Percentiles rank a stretch among this genome's conserved stretches.
These are phyloP conservation scores for Alternaria incomplexa DNA, from an alignment of 2,329 filamentous ascomycete genomes.

Conservation along the genomic window DNA sequence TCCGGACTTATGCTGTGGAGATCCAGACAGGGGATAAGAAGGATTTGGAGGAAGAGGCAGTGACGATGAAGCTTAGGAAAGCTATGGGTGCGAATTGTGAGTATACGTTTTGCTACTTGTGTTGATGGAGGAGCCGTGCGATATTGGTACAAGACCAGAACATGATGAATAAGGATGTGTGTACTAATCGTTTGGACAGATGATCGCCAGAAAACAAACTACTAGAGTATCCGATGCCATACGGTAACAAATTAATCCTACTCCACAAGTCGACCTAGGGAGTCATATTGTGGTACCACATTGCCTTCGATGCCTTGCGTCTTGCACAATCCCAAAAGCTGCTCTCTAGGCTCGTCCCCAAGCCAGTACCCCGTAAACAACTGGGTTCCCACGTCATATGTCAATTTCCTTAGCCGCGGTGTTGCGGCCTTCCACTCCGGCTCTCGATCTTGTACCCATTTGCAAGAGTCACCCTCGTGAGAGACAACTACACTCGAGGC, in stretches of 20 bases:
- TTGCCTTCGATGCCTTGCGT: neutral
- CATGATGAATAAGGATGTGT: neutral
- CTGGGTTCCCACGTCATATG: neutral
- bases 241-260: neutral
- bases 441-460: neutral
- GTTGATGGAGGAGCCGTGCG: neutral
- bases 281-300: neutral
- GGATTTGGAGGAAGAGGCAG: slow-evolving; percentile 67
- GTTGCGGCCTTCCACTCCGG: slow-evolving; percentile 9
- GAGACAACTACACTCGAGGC: neutral
- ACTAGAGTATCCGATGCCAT: slow-evolving; percentile 10
- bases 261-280: neutral
- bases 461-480: neutral
- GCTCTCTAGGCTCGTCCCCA: neutral
- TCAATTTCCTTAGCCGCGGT: neutral
- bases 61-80: slow-evolving; percentile 67
- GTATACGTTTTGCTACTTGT: slow-evolving; percentile 11
- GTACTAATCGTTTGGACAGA: slow-evolving; percentile 13
- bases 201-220: slow-evolving; percentile 29
- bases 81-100: slow-evolving; percentile 76
- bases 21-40: slow-evolving; percentile 66
- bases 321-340: neutral
- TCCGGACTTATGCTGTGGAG: slow-evolving; percentile 70
- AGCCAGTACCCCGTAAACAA: neutral
- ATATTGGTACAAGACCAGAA: neutral